These are phyloP conservation scores for Myxozyma sirexii DNA, from an alignment of 805 yeast species.

Conservation along the genomic window DNA sequence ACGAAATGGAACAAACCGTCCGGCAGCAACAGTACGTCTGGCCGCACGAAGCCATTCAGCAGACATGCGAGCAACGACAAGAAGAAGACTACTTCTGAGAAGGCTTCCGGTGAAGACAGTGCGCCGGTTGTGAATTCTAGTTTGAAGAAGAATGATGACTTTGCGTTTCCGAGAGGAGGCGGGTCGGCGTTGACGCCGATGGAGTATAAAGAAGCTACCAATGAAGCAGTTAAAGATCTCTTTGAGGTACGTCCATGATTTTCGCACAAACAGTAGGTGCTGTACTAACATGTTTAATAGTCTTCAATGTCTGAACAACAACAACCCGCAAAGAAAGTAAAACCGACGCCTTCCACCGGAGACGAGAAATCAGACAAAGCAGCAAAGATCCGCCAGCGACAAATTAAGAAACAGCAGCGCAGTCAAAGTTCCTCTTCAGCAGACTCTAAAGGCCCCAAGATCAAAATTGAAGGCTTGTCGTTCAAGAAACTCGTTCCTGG, in stretches of 20 bases:
- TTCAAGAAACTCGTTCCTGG: conserved; percentile 72
- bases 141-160: conserved; percentile 6
- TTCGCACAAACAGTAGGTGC: not conserved
- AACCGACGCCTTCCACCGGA: not conserved
- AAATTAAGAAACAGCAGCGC: conserved; percentile 25
- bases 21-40: not conserved
- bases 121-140: conserved; percentile 5
- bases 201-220: conserved; percentile 89
- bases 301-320: conserved; percentile 14
- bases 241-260: conserved; percentile 48
- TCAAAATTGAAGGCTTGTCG: conserved; percentile 54
- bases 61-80: not conserved
- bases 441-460: not conserved
- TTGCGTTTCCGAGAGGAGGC: conserved; percentile 91
- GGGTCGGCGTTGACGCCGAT: conserved; percentile 72
- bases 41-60: conserved; percentile 8
- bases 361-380: conserved; percentile 12
- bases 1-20: conserved; percentile 9
- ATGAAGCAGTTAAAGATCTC: conserved; percentile 86
- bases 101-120: not conserved
- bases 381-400: conserved; percentile 16
- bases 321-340: conserved; percentile 23
- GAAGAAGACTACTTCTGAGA: not conserved
- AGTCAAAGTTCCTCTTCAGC: conserved; percentile 2
- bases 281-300: conserved; percentile 4